Base-by-base conservation (phyloP, 441 rosid species). In the Syzygium malaccense region DNA sequence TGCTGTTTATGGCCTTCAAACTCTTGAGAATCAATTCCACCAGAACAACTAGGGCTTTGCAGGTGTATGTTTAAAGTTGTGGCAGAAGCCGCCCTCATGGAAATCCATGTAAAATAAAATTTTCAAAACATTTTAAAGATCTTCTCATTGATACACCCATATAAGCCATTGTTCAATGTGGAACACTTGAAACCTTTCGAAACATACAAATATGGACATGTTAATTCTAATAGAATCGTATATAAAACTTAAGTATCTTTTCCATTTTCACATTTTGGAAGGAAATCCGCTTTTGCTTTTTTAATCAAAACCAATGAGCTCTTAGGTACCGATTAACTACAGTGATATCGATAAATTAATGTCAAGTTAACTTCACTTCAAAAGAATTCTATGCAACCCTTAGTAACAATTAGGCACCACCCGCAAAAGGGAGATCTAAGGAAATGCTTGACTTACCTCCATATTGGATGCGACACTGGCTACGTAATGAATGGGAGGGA, bases 401-500 rank as follows among this genome's bases (percentile, higher is more conserved):
- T 68, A 37, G 20, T 33, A 68, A 10, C 48, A 33, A 26, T 33
- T 33, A 68, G 48, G 79, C 48, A 33, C 48, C 26, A 19, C 8
- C 79, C 48, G 33, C 48, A 26, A 55, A 23, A 87, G 58, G 88
- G 14, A 60, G 86, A 51, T 15, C 18, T 48, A 53, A 78, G 79
- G 45, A 32, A 48, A 62, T 37, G 58, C n/a, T 56, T 9, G 79
- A 87, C 75, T 89, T 90, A 97, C 99, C 94, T 93, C 94, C 98
- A 98, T 96, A 88, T 94, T 92, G 87, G 91, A 89, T 48, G 98
- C 91, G 89, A 95, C 87, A 86, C 88, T 88, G 85, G 93, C 97
- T 60, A 92, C 94, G 89, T 96, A 96, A 86, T 90, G 88, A 87
- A 94, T 92, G 56, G 99, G 96, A 88, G 94, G 95, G 86, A 66